These are phyloP conservation scores for Citrus inodora DNA, from an alignment of 345 rosid species.

Conservation along the genomic window DNA sequence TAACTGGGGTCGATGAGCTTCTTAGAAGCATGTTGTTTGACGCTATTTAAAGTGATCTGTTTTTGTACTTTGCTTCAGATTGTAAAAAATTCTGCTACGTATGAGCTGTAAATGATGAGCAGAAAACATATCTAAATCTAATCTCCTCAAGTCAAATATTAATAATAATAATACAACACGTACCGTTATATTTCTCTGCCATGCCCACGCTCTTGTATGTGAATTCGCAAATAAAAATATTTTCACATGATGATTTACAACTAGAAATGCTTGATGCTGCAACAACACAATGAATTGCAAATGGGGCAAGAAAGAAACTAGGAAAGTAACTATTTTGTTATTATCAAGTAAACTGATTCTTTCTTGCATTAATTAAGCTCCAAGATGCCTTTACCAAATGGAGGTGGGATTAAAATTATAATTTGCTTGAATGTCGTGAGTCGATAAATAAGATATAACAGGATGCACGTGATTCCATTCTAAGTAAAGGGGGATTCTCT, in stretches of 20 bases:
- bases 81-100: neutral
- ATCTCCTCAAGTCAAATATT: neutral
- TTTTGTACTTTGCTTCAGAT: neutral
- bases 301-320: neutral
- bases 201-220: neutral
- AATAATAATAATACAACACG: neutral
- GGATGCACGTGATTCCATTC: slow-evolving; percentile 2
- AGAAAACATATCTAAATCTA: neutral
- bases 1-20: slow-evolving; percentile 26
- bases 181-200: neutral
- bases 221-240: neutral
- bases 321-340: neutral
- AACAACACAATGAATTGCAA: neutral
- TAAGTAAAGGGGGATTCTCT: neutral
- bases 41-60: neutral
- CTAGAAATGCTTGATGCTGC: neutral
- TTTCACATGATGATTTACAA: neutral
- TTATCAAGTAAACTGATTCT: neutral
- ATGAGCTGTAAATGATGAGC: slow-evolving; percentile 1
- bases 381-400: neutral
- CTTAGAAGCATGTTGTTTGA: slow-evolving; percentile 21
- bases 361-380: neutral
- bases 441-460: neutral
- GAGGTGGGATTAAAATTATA: neutral
- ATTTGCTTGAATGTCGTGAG: neutral